A percentile compares a stretch with the other conserved stretches of the same genome.
These are phyloP conservation scores for Leccinum uliginosum DNA, from an alignment of 768 basidiomycete species.

Conservation along the genomic window DNA sequence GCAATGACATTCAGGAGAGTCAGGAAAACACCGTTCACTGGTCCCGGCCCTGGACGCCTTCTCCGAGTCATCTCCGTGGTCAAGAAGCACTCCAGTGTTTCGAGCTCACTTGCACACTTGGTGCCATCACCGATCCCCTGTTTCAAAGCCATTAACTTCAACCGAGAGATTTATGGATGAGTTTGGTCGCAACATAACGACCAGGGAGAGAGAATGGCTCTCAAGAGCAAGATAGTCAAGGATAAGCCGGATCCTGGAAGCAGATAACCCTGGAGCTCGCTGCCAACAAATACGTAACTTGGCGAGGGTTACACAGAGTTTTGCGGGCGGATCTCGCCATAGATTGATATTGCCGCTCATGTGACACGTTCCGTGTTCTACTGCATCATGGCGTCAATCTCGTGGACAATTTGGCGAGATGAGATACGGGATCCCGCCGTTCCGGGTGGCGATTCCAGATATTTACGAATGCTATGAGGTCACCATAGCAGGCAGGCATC, in stretches of 20 bases:
- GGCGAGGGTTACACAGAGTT: neutral
- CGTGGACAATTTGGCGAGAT: neutral
- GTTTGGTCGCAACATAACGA: neutral
- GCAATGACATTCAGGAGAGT: neutral
- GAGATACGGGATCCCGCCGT: neutral
- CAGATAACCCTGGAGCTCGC: neutral
- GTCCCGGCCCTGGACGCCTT: neutral
- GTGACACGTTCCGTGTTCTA: neutral
- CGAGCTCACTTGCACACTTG: neutral
- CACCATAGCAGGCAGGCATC: neutral
- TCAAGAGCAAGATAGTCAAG: neutral
- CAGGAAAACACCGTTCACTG: neutral
- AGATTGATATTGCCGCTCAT: neutral
- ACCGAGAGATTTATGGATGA: neutral
- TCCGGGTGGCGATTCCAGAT: neutral
- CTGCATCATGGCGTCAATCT: neutral
- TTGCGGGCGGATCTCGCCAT: neutral
- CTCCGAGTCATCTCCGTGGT: conserved; percentile 3
- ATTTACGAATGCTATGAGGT: neutral
- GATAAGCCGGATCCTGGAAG: conserved; percentile 1
- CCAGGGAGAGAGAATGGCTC: neutral
- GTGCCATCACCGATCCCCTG: neutral
- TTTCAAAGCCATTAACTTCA: neutral
- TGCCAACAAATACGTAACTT: neutral
- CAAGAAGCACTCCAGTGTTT: neutral